Base-by-base conservation (phyloP, 495 filamentous ascomycete genomes). In the Lophiostoma macrostomum region DNA sequence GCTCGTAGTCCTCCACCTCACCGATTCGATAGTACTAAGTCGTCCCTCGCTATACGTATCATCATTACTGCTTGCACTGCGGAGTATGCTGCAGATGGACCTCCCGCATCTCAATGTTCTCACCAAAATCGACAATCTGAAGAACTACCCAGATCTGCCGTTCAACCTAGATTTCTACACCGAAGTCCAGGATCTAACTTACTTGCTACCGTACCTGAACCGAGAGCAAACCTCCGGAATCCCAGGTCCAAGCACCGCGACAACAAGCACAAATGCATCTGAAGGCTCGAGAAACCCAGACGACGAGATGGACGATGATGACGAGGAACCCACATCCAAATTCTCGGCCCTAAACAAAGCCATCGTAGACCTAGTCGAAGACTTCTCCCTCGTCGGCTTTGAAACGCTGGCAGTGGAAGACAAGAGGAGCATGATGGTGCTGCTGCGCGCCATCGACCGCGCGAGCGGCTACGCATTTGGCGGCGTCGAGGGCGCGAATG, bases 111-210 rank as follows among this genome's bases (percentile, higher is more conserved):
- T 98, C 48, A 97, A 98, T 67, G 87, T 97, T 50, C 78, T 98
- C 20, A 96, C 90, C 16, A 98, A 98, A 71, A 95, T 98, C 69
- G 93, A 98, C 71, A 94, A 93, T 56, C 73, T 97, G 25, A 73
- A 77, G 10, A 77, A 80, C 58, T 96, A 95, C 64, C 79, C 84
- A 34, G 80, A 84, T 7, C 80, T 97, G 0, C 87, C 90, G 0
- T 96, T 98, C 75, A 91, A 91, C 60, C 80, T 98, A 29, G 90
- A 96, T 58, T 98, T 82, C 68, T 98, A 97, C 71, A 96, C 93
- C 44, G 93, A 98, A 65, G 90, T 96, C n/a, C 89, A 97, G 70
- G 89, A 95, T 50, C 81, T 98, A 4, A 76, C 76, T 2, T 87
- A 95, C 58, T 80, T 98, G 14, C 76, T 93, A 6, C 90, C 91